Evolutionary conservation across 495 filamentous ascomycete genomes (phyloP), one percentile per base, ranked within the genome.

Genomic region (Penicillium soppii): DNA sequence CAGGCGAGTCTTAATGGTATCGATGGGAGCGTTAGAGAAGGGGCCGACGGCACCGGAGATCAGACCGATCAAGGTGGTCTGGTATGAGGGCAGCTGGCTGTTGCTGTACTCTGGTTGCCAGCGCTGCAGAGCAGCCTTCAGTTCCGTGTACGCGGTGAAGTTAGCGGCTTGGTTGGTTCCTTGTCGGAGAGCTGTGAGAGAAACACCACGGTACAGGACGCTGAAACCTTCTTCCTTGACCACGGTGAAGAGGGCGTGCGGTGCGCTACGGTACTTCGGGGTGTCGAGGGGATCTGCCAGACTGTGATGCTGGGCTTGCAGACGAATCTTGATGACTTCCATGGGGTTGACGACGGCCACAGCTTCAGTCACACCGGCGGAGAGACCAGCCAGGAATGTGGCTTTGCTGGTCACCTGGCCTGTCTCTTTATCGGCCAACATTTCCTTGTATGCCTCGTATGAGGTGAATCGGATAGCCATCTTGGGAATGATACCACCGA

Each of bases 381-480:
- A 80, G 19, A 99, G 85, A 63, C 94, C 94, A 53, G 94, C 92
- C 7, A 96, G 59, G 73, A 99, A 99, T 22, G 89, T 96, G 16
- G 77, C 80, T 57, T 86, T 79, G 43, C 90, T 88, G 48, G 79
- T 82, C 33, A 97, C 79, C 23, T 65, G 52, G 13, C 87, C 84
- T 7, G 87, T 89, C 53, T 86, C 67, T 59, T 84, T 75, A 70
- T 88, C 75, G 25, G 88, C 86, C 3, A 97, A 75, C 57, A 87
- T 44, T 62, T 86, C 82, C 80, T 97, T 99, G 70, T 97, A 99
- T 57, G 81, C 82, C 73, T 97, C 95, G 70, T 96, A 99, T 53
- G 89, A 94, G 25, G 95, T 96, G 75, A 99, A 99, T 15, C 94
- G 90, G 61, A 97, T 97, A 46, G 94, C 95, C 94, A 99, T 99